Evolutionary conservation across 2,329 filamentous ascomycete genomes (phyloP).

Genomic region (Hypocrella siamensis): DNA sequence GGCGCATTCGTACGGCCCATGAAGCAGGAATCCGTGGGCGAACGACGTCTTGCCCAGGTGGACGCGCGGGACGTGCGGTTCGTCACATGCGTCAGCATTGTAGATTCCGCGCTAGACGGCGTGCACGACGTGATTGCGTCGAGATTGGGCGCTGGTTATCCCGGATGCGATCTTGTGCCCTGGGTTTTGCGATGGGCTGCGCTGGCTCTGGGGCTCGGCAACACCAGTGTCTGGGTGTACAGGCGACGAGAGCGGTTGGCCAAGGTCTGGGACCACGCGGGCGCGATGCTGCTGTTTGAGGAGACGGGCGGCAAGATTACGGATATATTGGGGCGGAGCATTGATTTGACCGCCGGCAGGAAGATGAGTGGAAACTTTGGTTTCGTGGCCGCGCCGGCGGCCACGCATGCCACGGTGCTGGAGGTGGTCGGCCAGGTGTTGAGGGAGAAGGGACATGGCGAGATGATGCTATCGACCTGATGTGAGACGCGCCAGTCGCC

Average conservation of each 20-base stretch:
- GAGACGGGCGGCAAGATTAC: conserved; percentile 40
- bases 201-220: conserved; percentile 35
- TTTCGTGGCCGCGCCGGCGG: conserved; percentile 35
- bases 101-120: conserved; percentile 30
- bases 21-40: conserved; percentile 6
- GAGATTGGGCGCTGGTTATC: conserved; percentile 24
- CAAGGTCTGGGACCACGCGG: conserved; percentile 46
- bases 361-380: conserved; percentile 35
- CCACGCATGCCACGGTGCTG: conserved; percentile 27
- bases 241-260: conserved; percentile 27
- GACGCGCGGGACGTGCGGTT: conserved; percentile 17
- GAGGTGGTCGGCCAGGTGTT: conserved; percentile 69
- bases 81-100: conserved; percentile 29
- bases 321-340: conserved; percentile 33
- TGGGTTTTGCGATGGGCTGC: conserved; percentile 42
- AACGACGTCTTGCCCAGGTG: conserved; percentile 17
- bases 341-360: conserved; percentile 33
- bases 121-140: conserved; percentile 28
- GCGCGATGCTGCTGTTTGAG: conserved; percentile 42
- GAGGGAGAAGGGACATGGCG: conserved; percentile 15
- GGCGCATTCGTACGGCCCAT: conserved; percentile 32
- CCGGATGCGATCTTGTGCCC: conserved; percentile 35
- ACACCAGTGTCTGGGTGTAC: conserved; percentile 42
- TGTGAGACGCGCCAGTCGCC: background rate
- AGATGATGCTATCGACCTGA: conserved; percentile 6